Conservation (phyloP, 2,329 filamentous ascomycete genomes). For the Hymenoscyphus scutula region DNA sequence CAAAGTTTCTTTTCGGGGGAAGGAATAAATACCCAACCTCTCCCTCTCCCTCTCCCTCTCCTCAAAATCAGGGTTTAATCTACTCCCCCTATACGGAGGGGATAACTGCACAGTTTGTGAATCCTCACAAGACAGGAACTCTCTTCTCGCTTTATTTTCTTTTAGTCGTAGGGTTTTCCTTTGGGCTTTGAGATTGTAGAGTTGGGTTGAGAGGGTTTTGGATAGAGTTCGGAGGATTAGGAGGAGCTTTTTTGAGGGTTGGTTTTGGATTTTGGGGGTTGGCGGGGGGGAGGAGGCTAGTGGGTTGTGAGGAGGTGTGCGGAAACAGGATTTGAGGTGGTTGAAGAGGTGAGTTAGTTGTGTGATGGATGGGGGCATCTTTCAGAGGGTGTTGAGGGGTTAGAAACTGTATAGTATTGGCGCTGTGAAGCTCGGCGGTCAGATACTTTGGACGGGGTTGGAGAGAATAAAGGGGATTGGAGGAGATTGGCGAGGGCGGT, state of each 20-base stretch:
- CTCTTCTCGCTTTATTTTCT: background rate
- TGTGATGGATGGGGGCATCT: background rate
- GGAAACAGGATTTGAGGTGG: background rate
- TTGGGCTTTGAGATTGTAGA: background rate
- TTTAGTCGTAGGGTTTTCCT: background rate
- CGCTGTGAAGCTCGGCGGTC: too few species aligned
- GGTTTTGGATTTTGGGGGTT: too few species aligned
- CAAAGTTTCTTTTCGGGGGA: too few species aligned
- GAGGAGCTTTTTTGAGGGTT: too few species aligned
- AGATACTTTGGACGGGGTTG: too few species aligned
- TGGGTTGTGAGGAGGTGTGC: too few species aligned
- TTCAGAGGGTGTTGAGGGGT: background rate
- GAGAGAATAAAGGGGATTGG: too few species aligned
- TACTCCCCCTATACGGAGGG: background rate
- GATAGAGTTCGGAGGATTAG: background rate
- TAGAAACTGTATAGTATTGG: background rate
- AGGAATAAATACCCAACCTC: background rate
- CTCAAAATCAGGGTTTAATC: background rate
- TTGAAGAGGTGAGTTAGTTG: background rate
- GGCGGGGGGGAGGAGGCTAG: too few species aligned
- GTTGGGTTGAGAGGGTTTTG: background rate
- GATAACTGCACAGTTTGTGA: background rate
- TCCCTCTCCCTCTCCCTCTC: background rate
- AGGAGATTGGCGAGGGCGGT: background rate
- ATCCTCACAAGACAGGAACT: background rate